Evolutionary conservation across 331 rosid species (phyloP).

Genomic region (Acacia pycnantha): DNA sequence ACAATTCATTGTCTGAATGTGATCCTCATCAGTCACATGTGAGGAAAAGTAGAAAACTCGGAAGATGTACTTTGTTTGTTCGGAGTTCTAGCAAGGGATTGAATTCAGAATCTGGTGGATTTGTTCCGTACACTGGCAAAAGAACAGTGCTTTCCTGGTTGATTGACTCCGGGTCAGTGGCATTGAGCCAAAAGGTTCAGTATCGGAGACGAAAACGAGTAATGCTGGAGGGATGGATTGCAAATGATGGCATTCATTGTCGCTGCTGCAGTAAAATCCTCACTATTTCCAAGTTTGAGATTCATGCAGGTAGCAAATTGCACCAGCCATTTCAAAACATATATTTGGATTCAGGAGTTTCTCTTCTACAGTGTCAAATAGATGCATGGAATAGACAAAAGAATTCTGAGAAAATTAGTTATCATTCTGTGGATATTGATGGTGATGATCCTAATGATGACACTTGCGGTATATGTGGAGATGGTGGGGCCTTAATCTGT

Average conservation of each 20-base stretch:
- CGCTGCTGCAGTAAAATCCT: constrained; percentile 99
- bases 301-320: constrained; percentile 95
- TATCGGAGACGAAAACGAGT: constrained; percentile 79
- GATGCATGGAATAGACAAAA: constrained; percentile 91
- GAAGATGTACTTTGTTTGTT: constrained; percentile 77
- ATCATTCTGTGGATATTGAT: constrained; percentile 70
- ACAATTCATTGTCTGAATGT: constrained; percentile 45
- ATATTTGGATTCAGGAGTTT: constrained; percentile 83
- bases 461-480: constrained; percentile 96
- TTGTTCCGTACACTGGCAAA: constrained; percentile 88
- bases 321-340: constrained; percentile 96
- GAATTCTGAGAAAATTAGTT: constrained; percentile 52
- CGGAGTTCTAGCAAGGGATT: constrained; percentile 73
- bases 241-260: constrained; percentile 96
- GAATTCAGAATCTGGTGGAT: constrained; percentile 79
- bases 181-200: constrained; percentile 81
- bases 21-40: constrained; percentile 61
- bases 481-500: constrained; percentile 96
- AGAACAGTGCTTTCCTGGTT: constrained; percentile 96
- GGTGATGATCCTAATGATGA: constrained; percentile 98
- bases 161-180: constrained; percentile 77
- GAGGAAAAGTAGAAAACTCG: constrained; percentile 77
- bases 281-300: constrained; percentile 86
- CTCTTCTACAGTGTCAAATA: constrained; percentile 93
- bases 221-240: constrained; percentile 95